phyloP scores from a whole-genome alignment of 805 yeast genomes.

The Metschnikowia sp. region DNA sequence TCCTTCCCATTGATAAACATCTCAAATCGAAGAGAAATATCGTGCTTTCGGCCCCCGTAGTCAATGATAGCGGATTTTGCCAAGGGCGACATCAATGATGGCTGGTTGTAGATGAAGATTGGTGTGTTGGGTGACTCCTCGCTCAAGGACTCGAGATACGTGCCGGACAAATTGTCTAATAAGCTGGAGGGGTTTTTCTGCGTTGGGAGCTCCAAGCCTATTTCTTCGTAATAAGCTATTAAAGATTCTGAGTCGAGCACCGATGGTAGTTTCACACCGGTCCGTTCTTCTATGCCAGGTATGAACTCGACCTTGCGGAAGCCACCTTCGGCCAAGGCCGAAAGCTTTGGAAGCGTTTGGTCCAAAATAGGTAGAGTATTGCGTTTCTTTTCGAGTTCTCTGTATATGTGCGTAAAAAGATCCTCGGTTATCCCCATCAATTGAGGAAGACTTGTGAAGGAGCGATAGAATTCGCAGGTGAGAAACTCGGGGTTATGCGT shows the following conservation, averaged over 20 bases:
- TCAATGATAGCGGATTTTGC: conserved; percentile 57
- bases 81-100: conserved; percentile 80
- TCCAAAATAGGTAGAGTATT: conserved; percentile 15
- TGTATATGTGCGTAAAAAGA: conserved; percentile 44
- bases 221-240: conserved; percentile 32
- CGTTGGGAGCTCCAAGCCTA: conserved; percentile 36
- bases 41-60: conserved; percentile 30
- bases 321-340: conserved; percentile 5
- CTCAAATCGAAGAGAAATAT: conserved; percentile 73
- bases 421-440: conserved; percentile 63
- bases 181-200: conserved; percentile 54
- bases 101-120: conserved; percentile 77
- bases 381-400: conserved; percentile 20
- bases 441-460: conserved; percentile 63
- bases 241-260: conserved; percentile 40
- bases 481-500: conserved; percentile 96
- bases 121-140: conserved; percentile 42
- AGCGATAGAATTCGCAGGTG: conserved; percentile 82
- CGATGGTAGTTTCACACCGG: conserved; percentile 50
- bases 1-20: conserved; percentile 77
- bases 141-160: conserved; percentile 65
- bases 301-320: conserved; percentile 57
- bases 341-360: conserved; percentile 16
- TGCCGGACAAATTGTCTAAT: conserved; percentile 60
- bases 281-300: conserved; percentile 52